Conservation (phyloP, 2,329 filamentous ascomycete species). For the Berkeleyomyces rouxiae region DNA sequence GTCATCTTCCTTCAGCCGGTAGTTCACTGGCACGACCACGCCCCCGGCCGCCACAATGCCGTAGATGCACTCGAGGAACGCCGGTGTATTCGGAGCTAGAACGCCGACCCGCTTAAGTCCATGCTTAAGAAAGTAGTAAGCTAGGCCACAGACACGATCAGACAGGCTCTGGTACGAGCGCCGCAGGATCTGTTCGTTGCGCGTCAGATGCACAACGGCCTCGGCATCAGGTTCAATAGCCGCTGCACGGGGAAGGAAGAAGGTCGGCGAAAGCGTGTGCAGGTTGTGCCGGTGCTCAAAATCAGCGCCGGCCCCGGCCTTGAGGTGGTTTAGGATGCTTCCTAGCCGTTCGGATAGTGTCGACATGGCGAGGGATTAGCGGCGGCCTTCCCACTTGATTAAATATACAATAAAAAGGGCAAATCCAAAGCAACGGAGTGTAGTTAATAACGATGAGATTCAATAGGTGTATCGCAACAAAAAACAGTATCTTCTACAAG, state of each 20-base stretch:
- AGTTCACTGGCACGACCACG: slow-evolving; percentile 52
- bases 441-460: background rate
- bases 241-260: slow-evolving; percentile 73
- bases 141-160: slow-evolving; percentile 71
- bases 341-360: slow-evolving; percentile 42
- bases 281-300: slow-evolving; percentile 39
- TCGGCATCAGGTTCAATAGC: slow-evolving; percentile 72
- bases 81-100: slow-evolving; percentile 80
- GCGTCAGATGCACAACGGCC: slow-evolving; percentile 73
- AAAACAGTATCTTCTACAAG: background rate
- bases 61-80: slow-evolving; percentile 81
- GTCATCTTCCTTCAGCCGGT: slow-evolving; percentile 61
- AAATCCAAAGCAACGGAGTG: background rate
- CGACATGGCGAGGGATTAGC: slow-evolving; percentile 23
- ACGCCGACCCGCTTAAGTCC: slow-evolving; percentile 65
- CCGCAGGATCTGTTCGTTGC: slow-evolving; percentile 56
- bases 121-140: slow-evolving; percentile 69
- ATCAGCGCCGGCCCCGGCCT: slow-evolving; percentile 12
- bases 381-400: background rate
- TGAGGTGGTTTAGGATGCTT: slow-evolving; percentile 37
- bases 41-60: slow-evolving; percentile 69
- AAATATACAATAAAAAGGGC: background rate
- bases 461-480: background rate
- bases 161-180: slow-evolving; percentile 69
- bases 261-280: slow-evolving; percentile 71